phyloP scores from a whole-genome alignment of 495 filamentous ascomycete genomes.

The Daldinia loculata region DNA sequence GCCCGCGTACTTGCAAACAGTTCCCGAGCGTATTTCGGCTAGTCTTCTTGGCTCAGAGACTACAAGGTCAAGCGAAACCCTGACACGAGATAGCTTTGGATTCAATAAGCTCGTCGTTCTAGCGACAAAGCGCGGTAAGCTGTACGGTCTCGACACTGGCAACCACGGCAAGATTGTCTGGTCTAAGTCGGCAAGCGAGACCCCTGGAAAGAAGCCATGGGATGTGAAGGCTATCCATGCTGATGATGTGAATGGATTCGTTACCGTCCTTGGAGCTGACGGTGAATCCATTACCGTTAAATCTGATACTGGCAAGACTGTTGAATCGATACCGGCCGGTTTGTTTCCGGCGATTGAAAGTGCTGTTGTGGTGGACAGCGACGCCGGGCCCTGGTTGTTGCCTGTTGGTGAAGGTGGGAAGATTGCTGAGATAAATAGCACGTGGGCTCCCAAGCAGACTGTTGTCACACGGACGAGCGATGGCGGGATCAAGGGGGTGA shows the following conservation, averaged over 20 bases:
- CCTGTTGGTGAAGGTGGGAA: conserved; percentile 59
- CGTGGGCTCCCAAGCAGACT: conserved; percentile 55
- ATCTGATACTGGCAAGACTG: conserved; percentile 63
- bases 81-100: conserved; percentile 81
- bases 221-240: conserved; percentile 73
- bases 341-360: conserved; percentile 51
- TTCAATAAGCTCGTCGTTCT: conserved; percentile 83
- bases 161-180: conserved; percentile 79
- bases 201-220: conserved; percentile 65
- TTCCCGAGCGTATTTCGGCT: conserved; percentile 71
- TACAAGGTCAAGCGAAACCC: conserved; percentile 56
- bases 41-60: conserved; percentile 69
- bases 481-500: conserved; percentile 68
- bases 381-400: conserved; percentile 58
- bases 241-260: conserved; percentile 60
- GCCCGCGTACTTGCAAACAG: conserved; percentile 72
- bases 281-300: conserved; percentile 67
- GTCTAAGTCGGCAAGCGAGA: conserved; percentile 67
- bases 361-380: conserved; percentile 61
- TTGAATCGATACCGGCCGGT: conserved; percentile 53
- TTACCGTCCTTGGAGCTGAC: conserved; percentile 66
- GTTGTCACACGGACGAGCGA: conserved; percentile 70
- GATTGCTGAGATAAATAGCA: conserved; percentile 49
- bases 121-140: conserved; percentile 79
- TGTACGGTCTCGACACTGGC: conserved; percentile 81